Conservation (phyloP, 257 asterid genomes). For the Nicotiana attenuata region DNA sequence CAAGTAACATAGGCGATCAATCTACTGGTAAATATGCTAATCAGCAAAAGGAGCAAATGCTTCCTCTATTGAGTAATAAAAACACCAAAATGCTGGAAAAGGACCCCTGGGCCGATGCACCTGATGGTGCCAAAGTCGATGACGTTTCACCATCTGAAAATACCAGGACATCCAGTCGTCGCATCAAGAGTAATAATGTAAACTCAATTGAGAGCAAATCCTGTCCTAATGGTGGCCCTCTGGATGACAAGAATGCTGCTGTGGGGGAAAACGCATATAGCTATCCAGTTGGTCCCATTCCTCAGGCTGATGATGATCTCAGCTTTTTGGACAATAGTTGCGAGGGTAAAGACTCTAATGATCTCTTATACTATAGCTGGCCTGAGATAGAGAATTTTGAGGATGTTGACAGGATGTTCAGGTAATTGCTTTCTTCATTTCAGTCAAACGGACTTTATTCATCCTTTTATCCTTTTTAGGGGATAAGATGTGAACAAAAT, state of each 20-base stretch:
- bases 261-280: conserved; percentile 40
- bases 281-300: conserved; percentile 44
- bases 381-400: conserved; percentile 83
- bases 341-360: conserved; percentile 54
- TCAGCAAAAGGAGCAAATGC: conserved; percentile 24
- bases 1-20: conserved; percentile 26
- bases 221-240: conserved; percentile 34
- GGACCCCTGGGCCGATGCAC: conserved; percentile 30
- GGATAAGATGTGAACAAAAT: neutral
- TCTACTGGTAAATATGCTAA: conserved; percentile 22
- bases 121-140: conserved; percentile 33
- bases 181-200: conserved; percentile 26
- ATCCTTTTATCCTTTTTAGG: conserved; percentile 8
- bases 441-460: conserved; percentile 8
- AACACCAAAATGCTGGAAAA: conserved; percentile 46
- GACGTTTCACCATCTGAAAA: conserved; percentile 49
- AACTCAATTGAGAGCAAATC: conserved; percentile 29
- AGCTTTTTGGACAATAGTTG: conserved; percentile 41
- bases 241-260: conserved; percentile 29
- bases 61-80: conserved; percentile 32
- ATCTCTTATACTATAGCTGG: conserved; percentile 60
- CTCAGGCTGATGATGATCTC: conserved; percentile 42
- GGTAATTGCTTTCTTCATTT: conserved; percentile 41
- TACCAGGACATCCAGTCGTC: conserved; percentile 29
- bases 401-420: conserved; percentile 78